A percentile compares a stretch with the other conserved stretches of the same genome.
Conservation (phyloP, 768 basidiomycete genomes). For the Cyathus striatus region DNA sequence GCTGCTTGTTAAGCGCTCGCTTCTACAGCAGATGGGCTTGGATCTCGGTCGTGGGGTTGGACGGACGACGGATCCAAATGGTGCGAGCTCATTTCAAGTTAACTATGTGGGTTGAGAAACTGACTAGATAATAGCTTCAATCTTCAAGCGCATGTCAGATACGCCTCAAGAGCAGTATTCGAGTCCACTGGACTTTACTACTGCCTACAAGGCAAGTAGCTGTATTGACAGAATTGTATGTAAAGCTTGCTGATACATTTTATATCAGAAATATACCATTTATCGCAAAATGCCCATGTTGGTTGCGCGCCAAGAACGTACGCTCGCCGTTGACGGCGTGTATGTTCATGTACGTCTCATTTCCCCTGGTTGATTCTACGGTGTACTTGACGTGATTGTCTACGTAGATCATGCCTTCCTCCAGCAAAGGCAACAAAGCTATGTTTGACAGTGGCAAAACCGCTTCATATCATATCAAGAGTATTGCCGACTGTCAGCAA, state of each 20-base stretch:
- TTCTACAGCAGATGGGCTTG: conserved; percentile 67
- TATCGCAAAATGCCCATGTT: conserved; percentile 95
- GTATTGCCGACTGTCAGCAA: conserved; percentile 79
- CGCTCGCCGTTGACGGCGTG: conserved; percentile 90
- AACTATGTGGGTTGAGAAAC: no score
- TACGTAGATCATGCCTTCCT: conserved; percentile 79
- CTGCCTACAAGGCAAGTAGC: conserved; percentile 74
- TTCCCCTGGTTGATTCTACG: neutral
- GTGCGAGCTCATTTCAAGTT: no score
- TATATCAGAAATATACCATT: conserved; percentile 76
- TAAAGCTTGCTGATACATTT: neutral
- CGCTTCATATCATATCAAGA: conserved; percentile 87
- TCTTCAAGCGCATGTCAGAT: conserved; percentile 87
- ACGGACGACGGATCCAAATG: conserved; percentile 88
- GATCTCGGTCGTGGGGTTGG: conserved; percentile 61
- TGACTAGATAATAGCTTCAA: conserved; percentile 59
- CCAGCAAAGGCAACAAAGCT: conserved; percentile 61
- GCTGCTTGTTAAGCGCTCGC: conserved; percentile 71
- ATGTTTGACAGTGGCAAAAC: conserved; percentile 91
- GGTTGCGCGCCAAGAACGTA: conserved; percentile 84
- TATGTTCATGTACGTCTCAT: conserved; percentile 72
- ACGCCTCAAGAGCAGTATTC: conserved; percentile 53
- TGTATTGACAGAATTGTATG: neutral
- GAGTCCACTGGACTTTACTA: conserved; percentile 69
- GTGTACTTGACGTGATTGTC: neutral